Base-by-base conservation (phyloP, 805 yeast genomes). In the Zygosaccharomyces siamensis region DNA sequence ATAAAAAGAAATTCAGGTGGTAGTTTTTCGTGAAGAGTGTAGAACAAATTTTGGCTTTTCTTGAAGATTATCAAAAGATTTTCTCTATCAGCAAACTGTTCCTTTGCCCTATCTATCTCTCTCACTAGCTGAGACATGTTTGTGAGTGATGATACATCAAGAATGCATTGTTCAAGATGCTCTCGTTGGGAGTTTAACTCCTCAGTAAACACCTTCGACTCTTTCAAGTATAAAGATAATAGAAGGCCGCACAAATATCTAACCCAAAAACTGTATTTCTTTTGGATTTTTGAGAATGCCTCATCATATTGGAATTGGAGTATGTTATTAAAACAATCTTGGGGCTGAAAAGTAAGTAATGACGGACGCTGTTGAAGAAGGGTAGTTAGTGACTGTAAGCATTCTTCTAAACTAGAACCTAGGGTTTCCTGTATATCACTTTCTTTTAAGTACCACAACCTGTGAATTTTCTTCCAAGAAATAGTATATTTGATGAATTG, bases 241-340 rank as follows among this genome's bases (percentile, higher is more conserved):
- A 63, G 81, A 77, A 27, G 62, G 62, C 1, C 55, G 51, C 6
- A 76, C 38, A 5, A 81, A 60, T 2, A 72, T 72, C 36, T 67
- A 69, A 81, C 84, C 80, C 88, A 84, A 2, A 61, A 53, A 49
- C 81, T 84, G 67, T 78, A 83, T 55, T 77, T 80, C 2, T 80
- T 62, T 33, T 66, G 68, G 5, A 81, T 71, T 32, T 18, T 14
- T 21, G 35, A 21, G 11, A 28, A 39, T 10, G 35, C 33, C 20
- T 39, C 47, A 7, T 43, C 50, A 24, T 37, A 43, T 11, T 43
- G 16, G 31, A 47, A 43, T 5, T 4, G 7, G 8, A 47, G 33
- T 21, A 43, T 7, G 8, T 7, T n/a, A 24, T 30, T 18, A 16
- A 38, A 32, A 21, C 23, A 23, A 14, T n/a, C 18, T 5, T 32